Conservation (phyloP, 2,329 filamentous ascomycete species). For the Cladosporium sp. region DNA sequence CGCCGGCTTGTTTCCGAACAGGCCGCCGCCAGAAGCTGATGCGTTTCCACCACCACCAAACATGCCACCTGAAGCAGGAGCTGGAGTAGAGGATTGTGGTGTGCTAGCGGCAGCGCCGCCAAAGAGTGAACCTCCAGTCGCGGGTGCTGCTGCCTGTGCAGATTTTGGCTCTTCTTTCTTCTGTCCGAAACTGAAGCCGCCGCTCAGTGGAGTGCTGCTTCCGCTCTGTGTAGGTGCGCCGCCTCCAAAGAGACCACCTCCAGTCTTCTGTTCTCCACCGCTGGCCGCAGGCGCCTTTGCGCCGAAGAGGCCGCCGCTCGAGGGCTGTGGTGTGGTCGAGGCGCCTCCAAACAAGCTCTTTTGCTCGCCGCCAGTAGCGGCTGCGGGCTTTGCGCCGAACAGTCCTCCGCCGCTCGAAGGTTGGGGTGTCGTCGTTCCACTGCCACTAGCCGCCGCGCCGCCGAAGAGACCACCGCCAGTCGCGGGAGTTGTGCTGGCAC, state of each 20-base stretch:
- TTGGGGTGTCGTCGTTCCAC: constrained; percentile 5
- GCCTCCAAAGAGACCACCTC: constrained; percentile 17
- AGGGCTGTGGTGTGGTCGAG: constrained; percentile 12
- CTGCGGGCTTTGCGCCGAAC: constrained; percentile 24
- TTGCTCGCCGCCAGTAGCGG: constrained; percentile 18
- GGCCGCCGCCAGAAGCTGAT: neutral
- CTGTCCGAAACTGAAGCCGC: constrained; percentile 20
- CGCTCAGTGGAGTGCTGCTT: constrained; percentile 15
- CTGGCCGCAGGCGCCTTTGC: constrained; percentile 12
- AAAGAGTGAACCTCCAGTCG: constrained; percentile 18
- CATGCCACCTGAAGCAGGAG: constrained; percentile 19
- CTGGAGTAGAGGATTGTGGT: constrained; percentile 25
- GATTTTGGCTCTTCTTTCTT: constrained; percentile 21
- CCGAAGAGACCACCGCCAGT: constrained; percentile 39
- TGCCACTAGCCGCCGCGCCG: constrained; percentile 35
- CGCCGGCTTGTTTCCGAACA: constrained; percentile 8
- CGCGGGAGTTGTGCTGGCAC: constrained; percentile 21
- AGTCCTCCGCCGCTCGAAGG: constrained; percentile 13
- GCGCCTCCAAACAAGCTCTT: constrained; percentile 17
- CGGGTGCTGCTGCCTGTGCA: constrained; percentile 15
- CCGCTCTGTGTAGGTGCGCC: constrained; percentile 12
- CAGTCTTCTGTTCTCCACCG: constrained; percentile 6
- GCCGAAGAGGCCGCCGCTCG: constrained; percentile 18
- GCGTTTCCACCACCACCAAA: constrained; percentile 6
- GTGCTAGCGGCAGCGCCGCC: constrained; percentile 21